Evolutionary conservation across 2,329 filamentous ascomycete species (phyloP).

Genomic region (Nothopassalora personata): DNA sequence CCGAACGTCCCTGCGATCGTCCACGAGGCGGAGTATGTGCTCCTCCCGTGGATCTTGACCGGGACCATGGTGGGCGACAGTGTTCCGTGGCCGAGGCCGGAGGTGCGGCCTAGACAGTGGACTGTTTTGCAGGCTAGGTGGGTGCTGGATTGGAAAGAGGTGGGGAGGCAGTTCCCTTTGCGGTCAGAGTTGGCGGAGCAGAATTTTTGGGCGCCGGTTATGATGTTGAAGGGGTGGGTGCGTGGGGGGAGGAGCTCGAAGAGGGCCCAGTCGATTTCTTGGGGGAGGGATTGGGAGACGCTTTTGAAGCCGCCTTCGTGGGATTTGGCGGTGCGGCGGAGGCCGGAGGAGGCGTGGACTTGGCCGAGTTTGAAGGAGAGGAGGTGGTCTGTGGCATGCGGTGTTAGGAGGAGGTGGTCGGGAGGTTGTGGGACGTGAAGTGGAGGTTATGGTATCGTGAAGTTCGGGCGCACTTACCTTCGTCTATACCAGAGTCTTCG

Average conservation of each 20-base stretch:
- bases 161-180: conserved; percentile 34
- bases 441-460: background rate
- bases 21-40: conserved; percentile 70
- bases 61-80: conserved; percentile 74
- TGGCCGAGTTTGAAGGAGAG: conserved; percentile 75
- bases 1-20: conserved; percentile 54
- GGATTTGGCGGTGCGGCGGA: conserved; percentile 53
- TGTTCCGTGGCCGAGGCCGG: conserved; percentile 71
- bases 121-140: conserved; percentile 70
- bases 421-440: background rate
- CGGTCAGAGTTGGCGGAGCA: conserved; percentile 26
- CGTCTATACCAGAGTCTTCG: conserved; percentile 65
- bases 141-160: conserved; percentile 54
- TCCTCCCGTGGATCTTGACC: conserved; percentile 81
- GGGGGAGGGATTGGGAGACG: conserved; percentile 59
- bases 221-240: conserved; percentile 64
- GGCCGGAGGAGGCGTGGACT: conserved; percentile 83
- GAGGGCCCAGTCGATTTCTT: conserved; percentile 94
- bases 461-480: conserved; percentile 31
- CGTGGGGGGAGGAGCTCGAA: conserved; percentile 72
- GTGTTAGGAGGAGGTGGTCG: background rate
- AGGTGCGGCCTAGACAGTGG: conserved; percentile 83
- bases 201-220: conserved; percentile 50
- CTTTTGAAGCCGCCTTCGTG: conserved; percentile 37
- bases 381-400: conserved; percentile 59